Percentiles rank a stretch among this genome's conserved stretches.
Conservation (phyloP, 139 green algal species). For the Chlorella sp. region DNA sequence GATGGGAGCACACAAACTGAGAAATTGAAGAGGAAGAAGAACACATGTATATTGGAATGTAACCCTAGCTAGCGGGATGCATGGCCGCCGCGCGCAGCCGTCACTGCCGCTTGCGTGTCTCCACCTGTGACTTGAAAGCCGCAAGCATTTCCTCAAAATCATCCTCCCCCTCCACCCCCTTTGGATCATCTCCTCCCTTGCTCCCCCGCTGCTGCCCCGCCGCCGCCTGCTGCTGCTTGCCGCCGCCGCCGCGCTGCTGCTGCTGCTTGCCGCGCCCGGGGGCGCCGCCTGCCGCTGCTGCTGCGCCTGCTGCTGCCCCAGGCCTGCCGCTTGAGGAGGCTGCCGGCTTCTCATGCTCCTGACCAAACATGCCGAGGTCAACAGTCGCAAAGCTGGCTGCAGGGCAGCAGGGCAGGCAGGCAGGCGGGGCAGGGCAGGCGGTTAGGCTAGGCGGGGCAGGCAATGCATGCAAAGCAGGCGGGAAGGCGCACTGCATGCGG, state of each 20-base stretch:
- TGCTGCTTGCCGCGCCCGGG: background rate
- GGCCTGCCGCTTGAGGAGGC: background rate
- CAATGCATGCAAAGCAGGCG: background rate
- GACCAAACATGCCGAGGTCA: slow-evolving; percentile 47
- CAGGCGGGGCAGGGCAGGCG: too few relatives aligned
- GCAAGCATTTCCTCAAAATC: slow-evolving; percentile 38
- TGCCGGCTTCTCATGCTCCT: background rate
- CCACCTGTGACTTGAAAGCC: slow-evolving; percentile 36
- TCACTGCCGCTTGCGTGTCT: background rate
- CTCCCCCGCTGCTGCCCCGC: background rate
- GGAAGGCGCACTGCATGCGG: background rate
- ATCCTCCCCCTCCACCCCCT: background rate
- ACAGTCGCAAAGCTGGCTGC: slow-evolving; percentile 23
- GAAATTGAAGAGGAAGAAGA: too few relatives aligned
- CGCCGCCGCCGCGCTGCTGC: background rate
- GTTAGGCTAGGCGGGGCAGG: background rate
- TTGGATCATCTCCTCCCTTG: background rate
- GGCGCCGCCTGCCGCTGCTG: background rate
- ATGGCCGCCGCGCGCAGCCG: too few relatives aligned
- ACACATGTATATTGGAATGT: too few relatives aligned
- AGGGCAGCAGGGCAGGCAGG: background rate
- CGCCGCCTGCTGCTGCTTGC: background rate
- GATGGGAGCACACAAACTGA: too few relatives aligned
- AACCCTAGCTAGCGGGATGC: too few relatives aligned
- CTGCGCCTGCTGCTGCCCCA: background rate